Conservation (phyloP, 345 rosid genomes). For the Melaleuca alternifolia region DNA sequence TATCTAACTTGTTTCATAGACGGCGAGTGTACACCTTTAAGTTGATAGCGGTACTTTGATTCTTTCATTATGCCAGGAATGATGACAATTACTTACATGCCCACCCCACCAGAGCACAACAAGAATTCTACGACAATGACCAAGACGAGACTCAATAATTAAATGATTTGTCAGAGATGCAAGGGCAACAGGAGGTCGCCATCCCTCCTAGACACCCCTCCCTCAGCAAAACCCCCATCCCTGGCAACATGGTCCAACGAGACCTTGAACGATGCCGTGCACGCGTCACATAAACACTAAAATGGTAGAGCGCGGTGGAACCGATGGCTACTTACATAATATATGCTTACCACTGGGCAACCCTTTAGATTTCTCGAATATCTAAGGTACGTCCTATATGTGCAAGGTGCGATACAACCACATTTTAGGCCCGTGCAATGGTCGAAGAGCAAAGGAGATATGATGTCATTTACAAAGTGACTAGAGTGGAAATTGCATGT, state of each 20-base stretch:
- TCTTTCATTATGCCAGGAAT: fast-evolving
- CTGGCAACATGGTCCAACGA: no score
- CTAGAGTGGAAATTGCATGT: no score
- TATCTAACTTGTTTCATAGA: fast-evolving
- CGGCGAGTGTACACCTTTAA: neutral
- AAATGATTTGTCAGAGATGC: neutral
- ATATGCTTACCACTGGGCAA: neutral
- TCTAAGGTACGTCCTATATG: neutral
- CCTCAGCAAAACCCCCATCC: neutral
- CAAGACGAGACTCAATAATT: neutral
- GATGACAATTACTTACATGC: neutral
- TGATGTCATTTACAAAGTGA: no score
- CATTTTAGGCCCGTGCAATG: no score
- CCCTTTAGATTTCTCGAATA: neutral
- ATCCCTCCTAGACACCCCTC: neutral
- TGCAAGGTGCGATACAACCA: neutral
- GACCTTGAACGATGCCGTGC: no score
- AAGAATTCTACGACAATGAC: neutral
- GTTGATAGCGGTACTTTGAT: fast-evolving
- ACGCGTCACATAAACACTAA: neutral
- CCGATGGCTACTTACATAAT: no score
- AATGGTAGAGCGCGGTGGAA: no score
- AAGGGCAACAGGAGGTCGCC: neutral
- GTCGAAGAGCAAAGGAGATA: no score
- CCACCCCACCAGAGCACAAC: neutral